phyloP scores from a whole-genome alignment of 495 filamentous ascomycete genomes.

The Aspergillus sparsus region DNA sequence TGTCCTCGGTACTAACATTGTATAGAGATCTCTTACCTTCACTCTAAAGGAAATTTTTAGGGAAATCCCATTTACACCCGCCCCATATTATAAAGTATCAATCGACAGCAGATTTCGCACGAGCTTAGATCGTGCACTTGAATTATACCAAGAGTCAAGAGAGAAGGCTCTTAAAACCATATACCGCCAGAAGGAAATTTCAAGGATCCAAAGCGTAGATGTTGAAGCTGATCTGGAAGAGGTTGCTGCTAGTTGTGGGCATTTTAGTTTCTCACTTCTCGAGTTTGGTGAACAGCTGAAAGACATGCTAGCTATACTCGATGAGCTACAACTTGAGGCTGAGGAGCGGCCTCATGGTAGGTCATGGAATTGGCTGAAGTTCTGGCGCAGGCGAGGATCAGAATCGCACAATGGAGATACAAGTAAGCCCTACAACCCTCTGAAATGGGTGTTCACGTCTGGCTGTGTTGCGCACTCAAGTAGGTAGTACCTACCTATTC shows the following conservation, averaged over 20 bases:
- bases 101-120: conserved; percentile 75
- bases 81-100: conserved; percentile 63
- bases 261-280: conserved; percentile 87
- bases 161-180: conserved; percentile 72
- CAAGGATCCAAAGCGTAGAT: conserved; percentile 61
- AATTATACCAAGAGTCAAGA: conserved; percentile 72
- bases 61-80: conserved; percentile 75
- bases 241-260: conserved; percentile 90
- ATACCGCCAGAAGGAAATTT: conserved; percentile 73
- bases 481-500: no score
- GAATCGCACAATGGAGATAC: conserved; percentile 23
- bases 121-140: conserved; percentile 76
- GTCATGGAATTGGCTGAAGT: conserved; percentile 85
- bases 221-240: conserved; percentile 95
- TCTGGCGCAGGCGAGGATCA: conserved; percentile 58
- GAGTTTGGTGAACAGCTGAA: conserved; percentile 89
- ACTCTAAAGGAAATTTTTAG: conserved; percentile 86
- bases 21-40: conserved; percentile 79
- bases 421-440: conserved; percentile 19
- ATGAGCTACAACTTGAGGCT: conserved; percentile 72
- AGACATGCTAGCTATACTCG: conserved; percentile 75
- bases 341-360: conserved; percentile 56
- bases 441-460: no score
- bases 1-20: conserved; percentile 23
- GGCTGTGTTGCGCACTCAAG: no score